Evolutionary conservation across 2,329 filamentous ascomycete genomes (phyloP).

Genomic region (Penicillium sp.): DNA sequence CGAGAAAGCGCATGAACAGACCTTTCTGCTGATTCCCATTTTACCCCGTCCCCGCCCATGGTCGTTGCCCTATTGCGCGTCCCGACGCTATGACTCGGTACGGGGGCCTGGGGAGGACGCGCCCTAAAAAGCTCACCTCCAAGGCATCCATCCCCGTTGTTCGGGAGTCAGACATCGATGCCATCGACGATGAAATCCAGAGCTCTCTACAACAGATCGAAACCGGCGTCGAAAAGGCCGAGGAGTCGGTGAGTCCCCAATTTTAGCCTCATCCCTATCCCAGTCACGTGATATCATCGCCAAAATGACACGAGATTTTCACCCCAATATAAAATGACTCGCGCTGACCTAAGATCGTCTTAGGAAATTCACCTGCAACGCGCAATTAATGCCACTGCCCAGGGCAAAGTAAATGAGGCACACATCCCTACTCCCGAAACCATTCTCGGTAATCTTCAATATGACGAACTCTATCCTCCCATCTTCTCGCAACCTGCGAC

Average conservation of each 20-base stretch:
- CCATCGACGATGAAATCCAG: slow-evolving; percentile 81
- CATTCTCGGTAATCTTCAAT: slow-evolving; percentile 66
- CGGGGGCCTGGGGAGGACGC: slow-evolving; percentile 50
- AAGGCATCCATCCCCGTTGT: slow-evolving; percentile 86
- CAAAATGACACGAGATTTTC: slow-evolving; percentile 37
- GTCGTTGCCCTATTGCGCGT: slow-evolving; percentile 38
- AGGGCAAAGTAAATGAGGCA: slow-evolving; percentile 61
- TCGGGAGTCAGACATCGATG: slow-evolving; percentile 86
- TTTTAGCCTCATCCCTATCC: slow-evolving; percentile 36
- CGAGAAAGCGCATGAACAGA: slow-evolving; percentile 54
- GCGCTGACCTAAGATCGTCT: slow-evolving; percentile 24
- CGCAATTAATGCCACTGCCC: slow-evolving; percentile 66
- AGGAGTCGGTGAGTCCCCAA: slow-evolving; percentile 82
- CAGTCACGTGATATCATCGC: slow-evolving; percentile 42
- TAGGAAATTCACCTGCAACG: slow-evolving; percentile 96
- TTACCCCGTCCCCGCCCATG: slow-evolving; percentile 55
- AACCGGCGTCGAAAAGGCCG: slow-evolving; percentile 93
- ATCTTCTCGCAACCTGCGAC: slow-evolving; percentile 80
- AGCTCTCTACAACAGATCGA: slow-evolving; percentile 81
- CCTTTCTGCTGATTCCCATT: slow-evolving; percentile 66
- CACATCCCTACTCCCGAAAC: slow-evolving; percentile 69
- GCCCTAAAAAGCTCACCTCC: slow-evolving; percentile 74
- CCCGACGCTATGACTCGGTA: slow-evolving; percentile 48
- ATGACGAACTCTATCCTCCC: slow-evolving; percentile 82
- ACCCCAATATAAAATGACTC: slow-evolving; percentile 11